Base-by-base conservation (phyloP, 1,284 basidiomycete genomes). In the Anthracocystis setariae region DNA sequence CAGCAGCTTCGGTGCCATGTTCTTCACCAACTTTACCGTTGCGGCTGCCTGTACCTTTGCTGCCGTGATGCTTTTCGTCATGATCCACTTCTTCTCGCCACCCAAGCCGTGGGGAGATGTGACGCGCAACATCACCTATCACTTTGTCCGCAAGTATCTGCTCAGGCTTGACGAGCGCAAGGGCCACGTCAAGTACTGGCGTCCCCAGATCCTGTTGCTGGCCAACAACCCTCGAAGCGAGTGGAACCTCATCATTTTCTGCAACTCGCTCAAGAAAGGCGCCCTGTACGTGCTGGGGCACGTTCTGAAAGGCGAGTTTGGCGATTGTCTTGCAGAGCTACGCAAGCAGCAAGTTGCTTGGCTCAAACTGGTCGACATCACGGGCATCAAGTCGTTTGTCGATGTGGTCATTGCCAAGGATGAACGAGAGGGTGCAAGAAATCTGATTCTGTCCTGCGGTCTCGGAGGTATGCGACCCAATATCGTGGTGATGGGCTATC, bases 181-280 rank as follows among this genome's bases (percentile, higher is more conserved):
- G 44, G 80, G 78, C 3, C 78, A 81, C 62, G 80, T 82, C 62
- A 82, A 81, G 72, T 80, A 82, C 59, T 82, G 81, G 81, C 75
- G 81, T 3, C 81, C 81, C 4, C 81, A 82, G 59, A 77, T 82
- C 51, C 53, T 82, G 42, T 67, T 82, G 25, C 62, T 82, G 5
- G 79, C 79, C 35, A 82, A 82, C 74, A 79, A 82, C 33, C 78
- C 81, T 18, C 64, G 78, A 38, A 73, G 69, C 46, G 81, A 82
- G 47, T 81, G 78, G 80, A 82, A 82, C 60, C 58, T 81, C 43
- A 81, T 82, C 67, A 82, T 82, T 63, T 82, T 82, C 45, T 82
- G 81, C 78, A 82, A 82, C 56, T 78, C 77, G 48, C 77, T 82
- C 37, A 82, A 82, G 51, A 82, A 82, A 42, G 81, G 81, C 18